Conservation (phyloP, 1,139 yeast species). For the Blastobotrys proliferans region DNA sequence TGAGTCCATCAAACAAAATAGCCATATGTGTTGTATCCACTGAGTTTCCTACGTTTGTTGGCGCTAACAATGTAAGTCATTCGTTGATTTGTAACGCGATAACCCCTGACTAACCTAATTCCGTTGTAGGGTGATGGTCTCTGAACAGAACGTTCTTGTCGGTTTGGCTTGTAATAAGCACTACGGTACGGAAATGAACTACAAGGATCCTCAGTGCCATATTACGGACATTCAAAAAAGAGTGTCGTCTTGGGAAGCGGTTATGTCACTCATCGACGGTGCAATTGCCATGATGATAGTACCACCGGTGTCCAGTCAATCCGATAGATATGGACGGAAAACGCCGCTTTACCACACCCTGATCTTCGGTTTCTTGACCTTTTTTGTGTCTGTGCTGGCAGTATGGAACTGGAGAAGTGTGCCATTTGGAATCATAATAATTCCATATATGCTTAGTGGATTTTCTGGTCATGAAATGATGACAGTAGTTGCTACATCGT, state of each 20-base stretch:
- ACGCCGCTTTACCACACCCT: not conserved
- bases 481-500: not conserved
- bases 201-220: conserved; percentile 1
- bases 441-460: not conserved
- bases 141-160: not conserved
- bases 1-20: no score
- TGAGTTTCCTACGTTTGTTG: no score
- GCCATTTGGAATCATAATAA: not conserved
- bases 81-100: no score
- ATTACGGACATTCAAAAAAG: conserved; percentile 1
- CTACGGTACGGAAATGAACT: not conserved
- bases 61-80: no score
- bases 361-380: not conserved
- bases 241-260: not conserved
- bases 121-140: no score
- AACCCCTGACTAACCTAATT: no score
- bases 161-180: not conserved
- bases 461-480: not conserved
- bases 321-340: conserved; percentile 1
- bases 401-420: not conserved
- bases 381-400: no score
- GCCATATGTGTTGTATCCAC: no score
- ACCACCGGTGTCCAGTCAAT: not conserved
- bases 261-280: not conserved
- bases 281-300: not conserved